These are phyloP conservation scores for Trypanosoma lewisi DNA, from an alignment of 208 protist genomes.

Conservation along the genomic window DNA sequence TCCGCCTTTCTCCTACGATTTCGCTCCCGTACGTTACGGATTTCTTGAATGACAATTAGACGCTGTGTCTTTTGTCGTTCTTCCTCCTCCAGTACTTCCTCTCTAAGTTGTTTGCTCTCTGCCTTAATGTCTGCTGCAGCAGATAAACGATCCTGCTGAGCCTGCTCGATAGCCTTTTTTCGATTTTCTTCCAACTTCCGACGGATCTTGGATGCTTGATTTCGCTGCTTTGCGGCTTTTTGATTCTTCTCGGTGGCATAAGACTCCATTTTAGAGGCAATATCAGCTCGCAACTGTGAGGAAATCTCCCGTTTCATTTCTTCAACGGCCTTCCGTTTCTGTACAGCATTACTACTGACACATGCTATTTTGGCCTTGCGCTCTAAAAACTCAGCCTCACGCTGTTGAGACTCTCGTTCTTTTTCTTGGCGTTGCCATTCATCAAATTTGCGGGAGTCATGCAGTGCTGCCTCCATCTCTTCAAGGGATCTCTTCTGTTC, in stretches of 20 bases:
- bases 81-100: conserved; percentile 34
- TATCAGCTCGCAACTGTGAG: conserved; percentile 6
- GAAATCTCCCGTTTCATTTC: conserved; percentile 12
- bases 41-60: conserved; percentile 57
- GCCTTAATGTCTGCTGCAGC: conserved; percentile 36
- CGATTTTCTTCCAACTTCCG: conserved; percentile 29
- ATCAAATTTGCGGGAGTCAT: conserved; percentile 48
- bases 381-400: conserved; percentile 23
- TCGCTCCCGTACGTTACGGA: conserved; percentile 50
- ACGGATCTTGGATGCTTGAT: conserved; percentile 26
- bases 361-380: conserved; percentile 20
- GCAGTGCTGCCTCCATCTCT: conserved; percentile 46
- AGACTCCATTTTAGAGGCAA: conserved; percentile 10
- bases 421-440: conserved; percentile 52
- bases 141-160: conserved; percentile 23
- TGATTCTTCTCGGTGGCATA: conserved; percentile 30
- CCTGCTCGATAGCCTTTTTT: conserved; percentile 28
- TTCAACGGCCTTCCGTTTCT: conserved; percentile 13
- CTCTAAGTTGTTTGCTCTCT: conserved; percentile 38
- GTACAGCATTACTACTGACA: conserved; percentile 2
- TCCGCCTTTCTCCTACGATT: conserved; percentile 36
- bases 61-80: conserved; percentile 36
- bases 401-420: conserved; percentile 29
- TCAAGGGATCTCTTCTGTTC: conserved; percentile 35
- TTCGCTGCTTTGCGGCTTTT: conserved; percentile 18